Conservation (phyloP, 2,329 filamentous ascomycete genomes). For the Pseudopithomyces chartarum region DNA sequence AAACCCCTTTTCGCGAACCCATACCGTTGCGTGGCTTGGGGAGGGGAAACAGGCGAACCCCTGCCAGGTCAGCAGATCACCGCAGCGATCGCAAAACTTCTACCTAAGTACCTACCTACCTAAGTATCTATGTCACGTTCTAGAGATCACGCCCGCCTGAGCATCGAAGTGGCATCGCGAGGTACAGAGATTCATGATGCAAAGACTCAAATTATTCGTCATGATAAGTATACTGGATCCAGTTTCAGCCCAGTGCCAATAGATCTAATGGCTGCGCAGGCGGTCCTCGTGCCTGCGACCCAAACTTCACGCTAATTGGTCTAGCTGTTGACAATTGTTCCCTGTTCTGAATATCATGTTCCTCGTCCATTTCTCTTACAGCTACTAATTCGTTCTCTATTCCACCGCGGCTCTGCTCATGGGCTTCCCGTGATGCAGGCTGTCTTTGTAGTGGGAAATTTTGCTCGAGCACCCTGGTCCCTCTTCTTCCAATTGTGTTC, state of each 20-base stretch:
- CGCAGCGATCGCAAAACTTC: too few relatives aligned
- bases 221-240: not conserved
- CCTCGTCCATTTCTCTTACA: conserved; percentile 8
- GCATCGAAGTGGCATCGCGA: too few relatives aligned
- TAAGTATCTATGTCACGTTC: too few relatives aligned
- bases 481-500: conserved; percentile 7
- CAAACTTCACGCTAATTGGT: not conserved
- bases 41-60: too few relatives aligned
- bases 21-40: too few relatives aligned
- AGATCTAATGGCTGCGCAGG: conserved; percentile 14
- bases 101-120: too few relatives aligned
- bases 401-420: not conserved
- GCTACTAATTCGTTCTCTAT: conserved; percentile 8
- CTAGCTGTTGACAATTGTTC: conserved; percentile 9
- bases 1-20: too few relatives aligned
- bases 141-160: too few relatives aligned
- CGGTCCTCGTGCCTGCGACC: conserved; percentile 17
- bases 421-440: conserved; percentile 7
- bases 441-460: conserved; percentile 4
- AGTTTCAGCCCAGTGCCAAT: conserved; percentile 14
- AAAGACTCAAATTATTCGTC: too few relatives aligned
- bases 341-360: conserved; percentile 12
- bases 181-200: too few relatives aligned
- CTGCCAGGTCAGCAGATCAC: too few relatives aligned
- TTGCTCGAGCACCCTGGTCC: not conserved